A percentile compares a stretch with the other conserved stretches of the same genome.
Conservation (phyloP, 108 stramenopile genomes). For the Cyclostephanos invisitatus region DNA sequence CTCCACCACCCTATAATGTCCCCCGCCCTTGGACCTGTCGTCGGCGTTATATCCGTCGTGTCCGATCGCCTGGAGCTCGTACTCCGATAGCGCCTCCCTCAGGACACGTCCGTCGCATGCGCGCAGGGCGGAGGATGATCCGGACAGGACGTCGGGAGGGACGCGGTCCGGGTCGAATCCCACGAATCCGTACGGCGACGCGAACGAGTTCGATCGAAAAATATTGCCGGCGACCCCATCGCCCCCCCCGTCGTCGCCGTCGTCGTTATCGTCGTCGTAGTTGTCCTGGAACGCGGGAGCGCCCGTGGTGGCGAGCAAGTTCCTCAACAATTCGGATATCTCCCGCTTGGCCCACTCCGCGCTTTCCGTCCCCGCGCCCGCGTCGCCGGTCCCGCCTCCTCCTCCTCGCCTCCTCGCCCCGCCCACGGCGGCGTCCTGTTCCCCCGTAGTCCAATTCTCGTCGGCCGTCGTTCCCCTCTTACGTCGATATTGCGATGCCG, state of each 20-base stretch:
- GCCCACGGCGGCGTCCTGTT: neutral
- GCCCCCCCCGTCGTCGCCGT: constrained; percentile 19
- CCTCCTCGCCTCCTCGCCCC: constrained; percentile 29
- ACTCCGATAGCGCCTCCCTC: constrained; percentile 70
- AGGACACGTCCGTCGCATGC: constrained; percentile 64
- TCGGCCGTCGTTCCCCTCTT: neutral
- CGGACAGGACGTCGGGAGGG: constrained; percentile 54
- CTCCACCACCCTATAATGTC: constrained; percentile 79
- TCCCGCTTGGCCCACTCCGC: constrained; percentile 73
- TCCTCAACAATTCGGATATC: constrained; percentile 62
- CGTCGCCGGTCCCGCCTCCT: constrained; percentile 40
- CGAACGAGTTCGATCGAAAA: constrained; percentile 25
- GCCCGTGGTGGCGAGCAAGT: constrained; percentile 73
- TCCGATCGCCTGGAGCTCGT: constrained; percentile 80
- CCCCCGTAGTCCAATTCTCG: neutral
- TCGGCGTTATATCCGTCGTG: constrained; percentile 83
- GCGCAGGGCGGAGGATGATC: constrained; percentile 64
- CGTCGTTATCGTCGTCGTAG: constrained; percentile 39
- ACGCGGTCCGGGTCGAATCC: constrained; percentile 83
- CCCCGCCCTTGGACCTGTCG: constrained; percentile 72
- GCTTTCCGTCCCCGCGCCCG: constrained; percentile 33
- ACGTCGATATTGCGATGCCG: constrained; percentile 25
- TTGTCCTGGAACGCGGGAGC: constrained; percentile 79
- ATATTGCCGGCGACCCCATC: constrained; percentile 9
- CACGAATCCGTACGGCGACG: constrained; percentile 58